A percentile compares a stretch with the other conserved stretches of the same genome.
These are phyloP conservation scores for Echinosophora koreensis DNA, from an alignment of 306 rosid species.

Conservation along the genomic window DNA sequence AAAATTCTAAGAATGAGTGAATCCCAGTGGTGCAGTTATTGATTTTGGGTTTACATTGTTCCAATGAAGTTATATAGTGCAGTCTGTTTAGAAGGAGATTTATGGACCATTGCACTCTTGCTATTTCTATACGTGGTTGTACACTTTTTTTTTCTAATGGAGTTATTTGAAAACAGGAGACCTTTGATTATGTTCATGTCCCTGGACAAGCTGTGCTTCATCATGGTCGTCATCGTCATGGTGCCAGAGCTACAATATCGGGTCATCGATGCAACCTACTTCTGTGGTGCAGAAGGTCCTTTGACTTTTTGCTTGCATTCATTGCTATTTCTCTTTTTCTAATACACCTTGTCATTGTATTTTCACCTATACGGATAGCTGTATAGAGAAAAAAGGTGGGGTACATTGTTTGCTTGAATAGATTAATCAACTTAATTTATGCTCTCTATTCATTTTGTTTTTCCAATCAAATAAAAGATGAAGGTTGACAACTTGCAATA, in stretches of 20 bases:
- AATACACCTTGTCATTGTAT: slow-evolving; percentile 1
- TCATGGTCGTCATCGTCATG: slow-evolving; percentile 67
- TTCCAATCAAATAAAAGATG: slow-evolving; percentile 21
- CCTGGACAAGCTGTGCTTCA: slow-evolving; percentile 66
- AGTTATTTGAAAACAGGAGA: slow-evolving; percentile 57
- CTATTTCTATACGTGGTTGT: slow-evolving; percentile 11
- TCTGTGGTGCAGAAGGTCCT: slow-evolving; percentile 64
- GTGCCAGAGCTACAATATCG: slow-evolving; percentile 62
- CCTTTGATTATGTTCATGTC: slow-evolving; percentile 56
- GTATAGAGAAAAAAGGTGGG: too few species aligned
- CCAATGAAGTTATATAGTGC: slow-evolving; percentile 9
- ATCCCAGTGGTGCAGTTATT: neutral
- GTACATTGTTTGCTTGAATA: neutral
- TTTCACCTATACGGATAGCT: neutral
- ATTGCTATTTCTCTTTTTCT: slow-evolving; percentile 16
- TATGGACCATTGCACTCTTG: slow-evolving; percentile 35
- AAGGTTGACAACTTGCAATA: slow-evolving; percentile 11
- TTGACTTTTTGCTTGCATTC: slow-evolving; percentile 7
- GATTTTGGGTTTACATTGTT: slow-evolving; percentile 7
- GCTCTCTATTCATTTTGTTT: neutral
- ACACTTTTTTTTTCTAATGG: slow-evolving; percentile 38
- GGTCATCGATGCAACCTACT: slow-evolving; percentile 60
- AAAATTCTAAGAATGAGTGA: neutral
- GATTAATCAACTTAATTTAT: neutral
- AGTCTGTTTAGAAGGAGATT: slow-evolving; percentile 2